phyloP scores from a whole-genome alignment of 768 basidiomycete genomes.

The Rhodosporidiobolus sp. region DNA sequence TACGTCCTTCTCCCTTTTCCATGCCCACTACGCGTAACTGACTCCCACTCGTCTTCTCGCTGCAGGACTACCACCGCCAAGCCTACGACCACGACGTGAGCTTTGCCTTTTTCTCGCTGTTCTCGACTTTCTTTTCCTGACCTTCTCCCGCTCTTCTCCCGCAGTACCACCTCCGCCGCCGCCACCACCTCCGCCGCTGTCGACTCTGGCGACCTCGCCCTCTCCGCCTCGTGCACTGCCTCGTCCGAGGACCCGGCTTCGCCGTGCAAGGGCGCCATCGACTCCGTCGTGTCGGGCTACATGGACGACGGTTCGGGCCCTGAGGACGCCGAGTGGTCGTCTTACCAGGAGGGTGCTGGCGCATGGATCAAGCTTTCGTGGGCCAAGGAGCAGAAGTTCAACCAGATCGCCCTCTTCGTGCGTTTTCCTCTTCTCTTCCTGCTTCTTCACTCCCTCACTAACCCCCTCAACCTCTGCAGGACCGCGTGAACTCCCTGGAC shows the following conservation, averaged over 20 bases:
- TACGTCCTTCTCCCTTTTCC: too few species aligned
- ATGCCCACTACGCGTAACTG: too few species aligned
- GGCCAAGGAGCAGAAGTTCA: constrained; percentile 1
- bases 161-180: not conserved
- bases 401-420: constrained; percentile 20
- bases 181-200: not conserved
- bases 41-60: too few species aligned
- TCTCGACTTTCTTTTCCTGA: too few species aligned
- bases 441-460: not conserved
- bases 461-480: constrained; percentile 3
- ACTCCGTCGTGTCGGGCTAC: constrained; percentile 28
- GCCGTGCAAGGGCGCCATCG: constrained; percentile 10
- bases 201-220: constrained; percentile 20
- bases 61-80: not conserved
- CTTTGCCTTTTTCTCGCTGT: not conserved
- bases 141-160: not conserved
- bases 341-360: constrained; percentile 1
- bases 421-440: not conserved
- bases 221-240: constrained; percentile 2
- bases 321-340: constrained; percentile 22
- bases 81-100: not conserved
- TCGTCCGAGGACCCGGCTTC: constrained; percentile 11
- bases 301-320: not conserved
- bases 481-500: constrained; percentile 19
- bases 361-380: constrained; percentile 16